Evolutionary conservation across 805 yeast genomes (phyloP).

Genomic region (Ogataea nonfermentans): DNA sequence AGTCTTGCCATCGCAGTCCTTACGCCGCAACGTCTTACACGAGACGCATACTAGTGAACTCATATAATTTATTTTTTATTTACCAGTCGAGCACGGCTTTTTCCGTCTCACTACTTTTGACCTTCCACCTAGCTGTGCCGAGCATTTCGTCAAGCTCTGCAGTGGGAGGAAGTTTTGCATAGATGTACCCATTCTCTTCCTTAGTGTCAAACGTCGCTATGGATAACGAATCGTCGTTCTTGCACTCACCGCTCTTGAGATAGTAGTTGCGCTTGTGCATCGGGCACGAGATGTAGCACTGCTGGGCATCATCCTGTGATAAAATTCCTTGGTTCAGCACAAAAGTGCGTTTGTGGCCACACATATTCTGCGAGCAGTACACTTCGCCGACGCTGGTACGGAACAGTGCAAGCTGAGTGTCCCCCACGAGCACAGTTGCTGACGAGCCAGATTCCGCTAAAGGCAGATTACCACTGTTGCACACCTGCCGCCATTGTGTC

Average conservation of each 20-base stretch:
- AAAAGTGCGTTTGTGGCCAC: constrained; percentile 41
- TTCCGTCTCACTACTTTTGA: constrained; percentile 26
- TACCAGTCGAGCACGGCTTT: constrained; percentile 2
- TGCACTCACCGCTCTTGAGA: constrained; percentile 32
- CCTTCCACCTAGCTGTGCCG: constrained; percentile 37
- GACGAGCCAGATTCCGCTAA: constrained; percentile 33
- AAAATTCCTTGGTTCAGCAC: constrained; percentile 37
- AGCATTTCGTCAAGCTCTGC: constrained; percentile 35
- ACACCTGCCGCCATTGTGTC: constrained; percentile 30
- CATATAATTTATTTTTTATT: background rate
- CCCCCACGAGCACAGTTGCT: constrained; percentile 33
- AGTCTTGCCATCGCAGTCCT: constrained; percentile 26
- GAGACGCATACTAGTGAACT: constrained; percentile 17
- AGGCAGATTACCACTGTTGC: constrained; percentile 30
- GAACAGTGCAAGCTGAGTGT: constrained; percentile 38
- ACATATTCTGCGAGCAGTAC: constrained; percentile 40
- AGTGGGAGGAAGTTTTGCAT: constrained; percentile 32
- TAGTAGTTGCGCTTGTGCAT: constrained; percentile 37
- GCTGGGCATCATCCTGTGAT: constrained; percentile 31
- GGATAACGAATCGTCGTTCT: constrained; percentile 31
- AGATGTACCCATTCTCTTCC: constrained; percentile 33
- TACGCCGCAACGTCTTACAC: constrained; percentile 20
- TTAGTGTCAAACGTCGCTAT: constrained; percentile 36
- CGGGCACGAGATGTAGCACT: constrained; percentile 37
- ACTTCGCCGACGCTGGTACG: constrained; percentile 31